Evolutionary conservation across 257 asterid species (phyloP).

Genomic region (Coffea eugenioides): DNA sequence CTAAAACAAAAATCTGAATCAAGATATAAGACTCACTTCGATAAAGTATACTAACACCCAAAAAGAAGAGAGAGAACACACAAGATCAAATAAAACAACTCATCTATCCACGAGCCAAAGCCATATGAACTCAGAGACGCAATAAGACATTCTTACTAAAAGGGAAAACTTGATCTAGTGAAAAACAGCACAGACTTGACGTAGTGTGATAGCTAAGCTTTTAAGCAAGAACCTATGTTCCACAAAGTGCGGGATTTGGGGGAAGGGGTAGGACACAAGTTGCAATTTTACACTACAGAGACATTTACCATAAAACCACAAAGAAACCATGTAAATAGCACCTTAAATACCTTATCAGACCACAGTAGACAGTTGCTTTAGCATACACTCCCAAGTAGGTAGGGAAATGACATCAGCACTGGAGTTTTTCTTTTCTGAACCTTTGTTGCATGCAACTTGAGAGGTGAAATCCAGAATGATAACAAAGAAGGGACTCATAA

Average conservation of each 20-base stretch:
- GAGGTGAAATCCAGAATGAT: neutral
- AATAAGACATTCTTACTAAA: neutral
- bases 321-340: neutral
- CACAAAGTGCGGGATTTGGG: neutral
- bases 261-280: neutral
- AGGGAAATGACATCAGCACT: neutral
- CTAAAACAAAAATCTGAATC: constrained; percentile 1
- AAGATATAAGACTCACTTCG: neutral
- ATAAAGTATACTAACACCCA: neutral
- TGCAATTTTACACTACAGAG: neutral
- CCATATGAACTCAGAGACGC: neutral
- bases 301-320: neutral
- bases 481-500: neutral
- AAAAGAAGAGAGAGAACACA: neutral
- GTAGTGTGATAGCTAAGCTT: neutral
- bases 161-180: neutral
- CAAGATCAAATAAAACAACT: neutral
- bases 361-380: neutral
- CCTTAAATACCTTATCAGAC: neutral
- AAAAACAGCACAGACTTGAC: neutral
- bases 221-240: neutral
- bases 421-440: neutral
- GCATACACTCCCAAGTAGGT: neutral
- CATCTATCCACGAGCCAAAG: neutral
- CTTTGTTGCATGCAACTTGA: neutral